Percentiles rank a stretch among this genome's conserved stretches.
Conservation (phyloP, 129 eudicot species). For the Escallonia rubra region DNA sequence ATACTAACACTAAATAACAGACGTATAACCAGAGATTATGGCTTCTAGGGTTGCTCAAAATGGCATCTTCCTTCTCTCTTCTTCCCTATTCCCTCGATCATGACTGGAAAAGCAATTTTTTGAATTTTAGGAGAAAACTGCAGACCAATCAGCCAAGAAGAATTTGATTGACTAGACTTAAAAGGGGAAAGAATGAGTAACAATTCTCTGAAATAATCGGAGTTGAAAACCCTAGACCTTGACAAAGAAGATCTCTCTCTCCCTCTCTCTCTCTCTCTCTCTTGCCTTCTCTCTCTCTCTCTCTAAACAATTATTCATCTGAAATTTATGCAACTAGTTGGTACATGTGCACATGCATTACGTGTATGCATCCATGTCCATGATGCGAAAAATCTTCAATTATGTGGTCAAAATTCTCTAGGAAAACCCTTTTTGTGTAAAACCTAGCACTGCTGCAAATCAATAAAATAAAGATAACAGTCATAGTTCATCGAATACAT, state of each 20-base stretch:
- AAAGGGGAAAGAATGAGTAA: slow-evolving; percentile 3
- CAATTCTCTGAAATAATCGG: slow-evolving; percentile 8
- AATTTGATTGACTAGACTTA: slow-evolving; percentile 17
- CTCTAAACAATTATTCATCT: slow-evolving; percentile 29
- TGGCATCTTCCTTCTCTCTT: not conserved
- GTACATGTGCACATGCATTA: slow-evolving; percentile 22
- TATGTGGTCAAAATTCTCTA: slow-evolving; percentile 31
- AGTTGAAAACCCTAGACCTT: slow-evolving; percentile 59
- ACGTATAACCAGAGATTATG: not conserved
- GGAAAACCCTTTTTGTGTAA: slow-evolving; percentile 9
- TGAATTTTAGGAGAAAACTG: not conserved
- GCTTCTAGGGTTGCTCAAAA: not conserved
- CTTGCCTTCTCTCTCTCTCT: slow-evolving; percentile 37
- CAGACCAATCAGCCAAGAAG: not conserved
- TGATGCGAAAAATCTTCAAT: slow-evolving; percentile 4
- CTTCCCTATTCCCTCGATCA: too few relatives aligned
- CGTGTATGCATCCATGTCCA: slow-evolving; percentile 24
- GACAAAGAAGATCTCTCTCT: slow-evolving; percentile 29
- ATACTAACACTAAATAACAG: not conserved
- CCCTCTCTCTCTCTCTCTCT: slow-evolving; percentile 39
- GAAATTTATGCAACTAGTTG: slow-evolving; percentile 16
- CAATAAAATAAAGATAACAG: slow-evolving; percentile 13
- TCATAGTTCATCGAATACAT: slow-evolving; percentile 36
- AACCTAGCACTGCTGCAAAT: slow-evolving; percentile 23
- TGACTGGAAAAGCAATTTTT: too few relatives aligned